phyloP scores from a whole-genome alignment of 169 alveolate species.

The Eimeria zaria region DNA sequence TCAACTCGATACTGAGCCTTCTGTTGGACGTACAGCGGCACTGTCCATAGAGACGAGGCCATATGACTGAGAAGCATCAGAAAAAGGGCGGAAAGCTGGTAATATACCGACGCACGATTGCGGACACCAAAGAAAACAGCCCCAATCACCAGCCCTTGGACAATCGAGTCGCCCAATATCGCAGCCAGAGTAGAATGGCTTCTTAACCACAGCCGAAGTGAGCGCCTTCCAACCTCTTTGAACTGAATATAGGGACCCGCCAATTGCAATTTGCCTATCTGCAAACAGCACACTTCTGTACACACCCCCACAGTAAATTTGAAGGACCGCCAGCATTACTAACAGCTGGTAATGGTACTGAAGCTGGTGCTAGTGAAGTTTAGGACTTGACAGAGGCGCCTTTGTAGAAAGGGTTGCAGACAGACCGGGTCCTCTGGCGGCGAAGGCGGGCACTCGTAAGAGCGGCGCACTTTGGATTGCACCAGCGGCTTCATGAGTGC shows the following conservation, averaged over 20 bases:
- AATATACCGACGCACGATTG: conserved; percentile 47
- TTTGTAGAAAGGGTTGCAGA: background rate
- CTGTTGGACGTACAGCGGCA: conserved; percentile 77
- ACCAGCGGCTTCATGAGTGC: conserved; percentile 46
- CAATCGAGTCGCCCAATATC: conserved; percentile 68
- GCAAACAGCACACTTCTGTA: background rate
- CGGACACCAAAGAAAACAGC: conserved; percentile 39
- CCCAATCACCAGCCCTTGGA: conserved; percentile 70
- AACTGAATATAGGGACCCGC: conserved; percentile 47
- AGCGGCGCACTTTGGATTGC: conserved; percentile 18
- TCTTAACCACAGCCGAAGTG: conserved; percentile 74
- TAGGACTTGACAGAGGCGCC: background rate
- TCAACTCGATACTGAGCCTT: conserved; percentile 77
- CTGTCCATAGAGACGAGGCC: conserved; percentile 76
- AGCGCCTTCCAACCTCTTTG: conserved; percentile 33
- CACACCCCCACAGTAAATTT: background rate
- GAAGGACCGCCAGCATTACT: background rate
- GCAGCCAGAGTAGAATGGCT: conserved; percentile 54
- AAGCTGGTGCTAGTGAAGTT: background rate
- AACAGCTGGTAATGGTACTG: background rate
- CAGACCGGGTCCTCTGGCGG: background rate
- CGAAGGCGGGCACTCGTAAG: conserved; percentile 43
- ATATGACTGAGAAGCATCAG: conserved; percentile 35
- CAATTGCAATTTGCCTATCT: conserved; percentile 18
- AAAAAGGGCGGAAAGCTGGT: conserved; percentile 74